A percentile compares a stretch with the other conserved stretches of the same genome.
Evolutionary conservation across 331 rosid genomes (phyloP).

Genomic region (Prunus yedoensis): DNA sequence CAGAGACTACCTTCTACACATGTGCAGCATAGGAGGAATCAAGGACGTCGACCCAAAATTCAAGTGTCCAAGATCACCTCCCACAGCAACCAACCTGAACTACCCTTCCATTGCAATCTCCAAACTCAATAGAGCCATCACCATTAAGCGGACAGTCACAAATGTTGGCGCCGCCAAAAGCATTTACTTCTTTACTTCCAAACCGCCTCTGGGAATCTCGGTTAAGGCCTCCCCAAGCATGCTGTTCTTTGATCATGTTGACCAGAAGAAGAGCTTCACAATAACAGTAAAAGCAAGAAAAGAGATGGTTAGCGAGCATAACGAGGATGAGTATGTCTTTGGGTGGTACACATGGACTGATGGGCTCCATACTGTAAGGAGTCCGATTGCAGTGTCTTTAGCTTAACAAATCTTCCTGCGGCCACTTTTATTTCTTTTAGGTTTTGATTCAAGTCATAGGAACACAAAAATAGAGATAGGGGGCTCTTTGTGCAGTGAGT

Average conservation of each 20-base stretch:
- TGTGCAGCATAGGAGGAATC: slow-evolving; percentile 52
- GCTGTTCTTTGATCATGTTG: slow-evolving; percentile 50
- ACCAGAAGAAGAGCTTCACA: slow-evolving; percentile 57
- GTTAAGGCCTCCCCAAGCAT: slow-evolving; percentile 58
- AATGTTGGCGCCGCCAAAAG: slow-evolving; percentile 61
- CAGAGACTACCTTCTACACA: slow-evolving; percentile 65
- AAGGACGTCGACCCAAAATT: slow-evolving; percentile 28
- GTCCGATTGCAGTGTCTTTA: slow-evolving; percentile 77
- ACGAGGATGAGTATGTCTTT: slow-evolving; percentile 46
- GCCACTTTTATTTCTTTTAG: neutral
- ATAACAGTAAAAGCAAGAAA: slow-evolving; percentile 50
- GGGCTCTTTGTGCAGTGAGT: neutral
- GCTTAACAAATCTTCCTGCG: slow-evolving; percentile 4
- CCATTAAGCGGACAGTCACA: slow-evolving; percentile 64
- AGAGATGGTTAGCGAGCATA: slow-evolving; percentile 17
- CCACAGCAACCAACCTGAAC: slow-evolving; percentile 55
- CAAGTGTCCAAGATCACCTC: slow-evolving; percentile 49
- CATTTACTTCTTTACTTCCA: slow-evolving; percentile 54
- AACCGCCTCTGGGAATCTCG: slow-evolving; percentile 49
- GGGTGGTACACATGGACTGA: slow-evolving; percentile 83
- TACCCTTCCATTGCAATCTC: slow-evolving; percentile 80
- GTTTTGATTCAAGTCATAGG: slow-evolving; percentile 1
- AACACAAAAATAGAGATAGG: neutral
- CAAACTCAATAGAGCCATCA: slow-evolving; percentile 43
- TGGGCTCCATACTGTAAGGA: slow-evolving; percentile 46